Evolutionary conservation across 768 basidiomycete genomes (phyloP).

Genomic region (Lactarius psammicola): DNA sequence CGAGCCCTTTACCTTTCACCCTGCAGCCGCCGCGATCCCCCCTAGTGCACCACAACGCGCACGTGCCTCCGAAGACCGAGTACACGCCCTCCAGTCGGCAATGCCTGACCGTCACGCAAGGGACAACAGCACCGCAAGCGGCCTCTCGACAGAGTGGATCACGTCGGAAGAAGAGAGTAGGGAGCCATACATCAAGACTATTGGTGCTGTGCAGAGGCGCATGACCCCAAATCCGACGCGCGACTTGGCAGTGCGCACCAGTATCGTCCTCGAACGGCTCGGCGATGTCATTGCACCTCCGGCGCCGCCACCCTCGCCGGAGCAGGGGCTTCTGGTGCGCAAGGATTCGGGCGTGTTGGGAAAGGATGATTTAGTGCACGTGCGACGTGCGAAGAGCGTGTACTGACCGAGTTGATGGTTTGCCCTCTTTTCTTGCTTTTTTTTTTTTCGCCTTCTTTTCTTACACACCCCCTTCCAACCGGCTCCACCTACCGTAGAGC

Average conservation of each 20-base stretch:
- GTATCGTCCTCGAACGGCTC: constrained; percentile 22
- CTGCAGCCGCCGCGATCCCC: neutral
- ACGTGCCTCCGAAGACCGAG: neutral
- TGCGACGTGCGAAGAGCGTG: neutral
- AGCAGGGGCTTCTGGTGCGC: neutral
- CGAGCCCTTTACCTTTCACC: neutral
- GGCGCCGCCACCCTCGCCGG: neutral
- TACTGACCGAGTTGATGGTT: neutral
- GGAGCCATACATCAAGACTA: constrained; percentile 1
- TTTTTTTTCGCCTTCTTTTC: neutral
- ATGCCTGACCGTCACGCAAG: no score
- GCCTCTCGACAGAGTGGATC: constrained; percentile 25
- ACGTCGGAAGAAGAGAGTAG: constrained; percentile 1
- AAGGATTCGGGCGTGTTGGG: constrained; percentile 20
- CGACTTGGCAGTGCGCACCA: neutral
- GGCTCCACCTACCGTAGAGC: no score
- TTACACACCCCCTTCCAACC: neutral
- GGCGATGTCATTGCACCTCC: neutral
- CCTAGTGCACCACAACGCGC: neutral
- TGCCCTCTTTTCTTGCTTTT: neutral
- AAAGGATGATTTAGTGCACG: constrained; percentile 13
- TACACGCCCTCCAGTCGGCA: neutral
- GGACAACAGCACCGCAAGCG: constrained; percentile 5
- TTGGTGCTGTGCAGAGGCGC: constrained; percentile 13
- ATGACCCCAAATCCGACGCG: constrained; percentile 16